These are phyloP conservation scores for Vitis hybrid DNA, from an alignment of 177 flowering plant species.

Conservation along the genomic window DNA sequence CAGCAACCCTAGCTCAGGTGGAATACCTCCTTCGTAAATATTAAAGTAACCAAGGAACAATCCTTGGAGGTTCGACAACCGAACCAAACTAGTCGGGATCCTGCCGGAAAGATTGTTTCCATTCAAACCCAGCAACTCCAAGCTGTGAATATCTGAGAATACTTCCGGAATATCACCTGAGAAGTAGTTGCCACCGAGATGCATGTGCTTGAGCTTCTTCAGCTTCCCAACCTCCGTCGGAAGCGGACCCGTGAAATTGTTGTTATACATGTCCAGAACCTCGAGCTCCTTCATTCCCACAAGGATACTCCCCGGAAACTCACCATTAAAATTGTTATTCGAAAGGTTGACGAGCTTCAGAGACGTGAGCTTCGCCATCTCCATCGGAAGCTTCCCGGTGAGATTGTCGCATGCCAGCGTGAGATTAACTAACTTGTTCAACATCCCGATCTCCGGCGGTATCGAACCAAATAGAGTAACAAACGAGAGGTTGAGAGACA, in stretches of 20 bases:
- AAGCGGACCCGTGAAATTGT: conserved; percentile 59
- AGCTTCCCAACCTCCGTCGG: conserved; percentile 47
- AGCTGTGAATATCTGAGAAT: conserved; percentile 50
- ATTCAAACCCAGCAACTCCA: conserved; percentile 61
- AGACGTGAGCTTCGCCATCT: conserved; percentile 45
- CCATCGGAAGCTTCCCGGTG: conserved; percentile 60
- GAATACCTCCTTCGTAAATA: conserved; percentile 63
- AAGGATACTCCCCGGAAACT: conserved; percentile 41
- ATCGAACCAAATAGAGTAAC: conserved; percentile 46
- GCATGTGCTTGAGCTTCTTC: conserved; percentile 41
- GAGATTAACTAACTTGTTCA: conserved; percentile 53
- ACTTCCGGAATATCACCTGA: conserved; percentile 64
- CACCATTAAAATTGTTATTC: conserved; percentile 39
- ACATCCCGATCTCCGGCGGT: conserved; percentile 66
- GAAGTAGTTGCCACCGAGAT: conserved; percentile 78
- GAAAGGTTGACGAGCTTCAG: conserved; percentile 64
- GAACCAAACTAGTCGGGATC: conserved; percentile 50
- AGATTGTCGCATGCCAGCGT: conserved; percentile 46
- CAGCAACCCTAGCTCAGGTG: conserved; percentile 68
- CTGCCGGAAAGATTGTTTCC: conserved; percentile 58
- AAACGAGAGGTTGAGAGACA: conserved; percentile 53
- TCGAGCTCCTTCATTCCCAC: conserved; percentile 44
- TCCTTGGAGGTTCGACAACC: conserved; percentile 43
- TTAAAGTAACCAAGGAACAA: conserved; percentile 70
- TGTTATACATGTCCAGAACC: conserved; percentile 64